phyloP scores from a whole-genome alignment of 2,329 filamentous ascomycete genomes.

The Lomentospora prolificans region DNA sequence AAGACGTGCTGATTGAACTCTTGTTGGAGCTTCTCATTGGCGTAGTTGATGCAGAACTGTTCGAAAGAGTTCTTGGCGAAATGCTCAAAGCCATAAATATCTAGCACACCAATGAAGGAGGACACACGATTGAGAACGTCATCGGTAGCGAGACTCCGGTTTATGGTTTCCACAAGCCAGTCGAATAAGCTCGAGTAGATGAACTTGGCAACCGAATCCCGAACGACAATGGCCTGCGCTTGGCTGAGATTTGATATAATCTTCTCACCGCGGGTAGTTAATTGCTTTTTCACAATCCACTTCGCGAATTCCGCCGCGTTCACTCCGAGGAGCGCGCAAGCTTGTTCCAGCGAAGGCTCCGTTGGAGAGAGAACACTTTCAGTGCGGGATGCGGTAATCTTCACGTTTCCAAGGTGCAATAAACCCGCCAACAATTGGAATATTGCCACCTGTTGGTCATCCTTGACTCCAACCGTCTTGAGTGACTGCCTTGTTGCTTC shows the following conservation, averaged over 20 bases:
- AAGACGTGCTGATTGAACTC: constrained; percentile 99
- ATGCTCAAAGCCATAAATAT: constrained; percentile 99
- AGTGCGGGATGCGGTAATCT: constrained; percentile 81
- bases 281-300: constrained; percentile 98
- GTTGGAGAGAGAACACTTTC: constrained; percentile 74
- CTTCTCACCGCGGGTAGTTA: constrained; percentile 92
- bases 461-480: constrained; percentile 73
- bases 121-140: constrained; percentile 72
- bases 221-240: constrained; percentile 85
- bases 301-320: constrained; percentile 80
- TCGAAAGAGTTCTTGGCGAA: constrained; percentile 99
- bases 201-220: constrained; percentile 96
- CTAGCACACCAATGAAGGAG: constrained; percentile 93
- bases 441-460: constrained; percentile 68
- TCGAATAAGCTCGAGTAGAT: constrained; percentile 98
- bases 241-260: constrained; percentile 93
- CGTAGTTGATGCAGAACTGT: constrained; percentile 99
- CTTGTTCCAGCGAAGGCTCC: constrained; percentile 73
- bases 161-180: constrained; percentile 98
- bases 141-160: constrained; percentile 78
- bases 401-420: constrained; percentile 90
- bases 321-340: constrained; percentile 79
- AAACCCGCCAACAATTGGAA: constrained; percentile 86
- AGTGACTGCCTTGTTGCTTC: constrained; percentile 78
- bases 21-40: constrained; percentile 97